These are phyloP conservation scores for Tolypocladium ovalisporum DNA, from an alignment of 2,329 filamentous ascomycete genomes.

Conservation along the genomic window DNA sequence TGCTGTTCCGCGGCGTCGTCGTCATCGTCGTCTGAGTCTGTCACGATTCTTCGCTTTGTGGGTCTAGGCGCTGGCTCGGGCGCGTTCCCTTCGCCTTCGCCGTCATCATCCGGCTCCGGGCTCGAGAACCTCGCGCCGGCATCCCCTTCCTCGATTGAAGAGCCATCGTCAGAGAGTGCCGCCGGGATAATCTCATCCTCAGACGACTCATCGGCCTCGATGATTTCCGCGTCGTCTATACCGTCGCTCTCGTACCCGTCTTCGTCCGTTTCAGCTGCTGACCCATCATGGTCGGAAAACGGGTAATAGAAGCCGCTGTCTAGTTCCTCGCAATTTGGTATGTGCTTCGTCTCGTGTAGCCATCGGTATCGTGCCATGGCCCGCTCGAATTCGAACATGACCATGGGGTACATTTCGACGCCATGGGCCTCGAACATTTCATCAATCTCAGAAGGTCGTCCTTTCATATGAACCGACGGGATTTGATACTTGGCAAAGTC, in stretches of 20 bases:
- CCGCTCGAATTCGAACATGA: conserved; percentile 13
- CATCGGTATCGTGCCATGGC: conserved; percentile 9
- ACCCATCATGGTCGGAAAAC: neutral
- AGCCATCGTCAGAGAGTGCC: conserved; percentile 1
- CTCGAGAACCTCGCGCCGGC: conserved; percentile 17
- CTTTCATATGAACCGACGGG: conserved; percentile 3
- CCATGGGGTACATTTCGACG: conserved; percentile 17
- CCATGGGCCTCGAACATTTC: conserved; percentile 3
- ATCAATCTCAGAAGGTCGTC: fast-evolving
- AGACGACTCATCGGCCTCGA: conserved; percentile 10
- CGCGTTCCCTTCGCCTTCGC: neutral
- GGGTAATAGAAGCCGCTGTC: conserved; percentile 6
- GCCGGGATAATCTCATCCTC: conserved; percentile 7
- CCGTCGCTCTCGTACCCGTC: conserved; percentile 28
- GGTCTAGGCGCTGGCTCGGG: conserved; percentile 6
- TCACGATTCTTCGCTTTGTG: conserved; percentile 17
- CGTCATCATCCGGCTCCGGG: conserved; percentile 12
- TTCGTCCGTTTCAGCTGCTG: neutral
- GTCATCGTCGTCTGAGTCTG: conserved; percentile 19
- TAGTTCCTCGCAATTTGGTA: neutral
- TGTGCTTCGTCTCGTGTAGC: conserved; percentile 4
- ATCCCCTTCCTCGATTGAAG: conserved; percentile 4
- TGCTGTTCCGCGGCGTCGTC: conserved; percentile 8
- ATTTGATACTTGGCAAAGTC: conserved; percentile 17
- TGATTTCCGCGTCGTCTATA: conserved; percentile 23